A percentile compares a stretch with the other conserved stretches of the same genome.
phyloP scores from a whole-genome alignment of 345 rosid genomes.

The Syzygium oleosum region DNA sequence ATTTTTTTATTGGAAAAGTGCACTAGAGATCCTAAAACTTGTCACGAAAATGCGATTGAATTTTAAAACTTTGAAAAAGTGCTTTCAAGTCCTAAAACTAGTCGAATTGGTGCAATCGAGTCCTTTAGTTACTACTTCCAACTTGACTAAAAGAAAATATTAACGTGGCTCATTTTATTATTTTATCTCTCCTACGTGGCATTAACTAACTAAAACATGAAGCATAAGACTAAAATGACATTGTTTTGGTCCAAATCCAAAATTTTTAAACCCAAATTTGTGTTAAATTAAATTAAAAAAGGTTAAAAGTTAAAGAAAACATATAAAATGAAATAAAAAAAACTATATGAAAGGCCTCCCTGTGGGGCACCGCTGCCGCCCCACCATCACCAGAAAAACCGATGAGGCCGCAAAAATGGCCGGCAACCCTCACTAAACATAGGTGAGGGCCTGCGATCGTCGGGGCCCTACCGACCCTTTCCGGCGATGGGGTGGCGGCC shows the following conservation, averaged over 20 bases:
- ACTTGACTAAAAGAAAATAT: no score
- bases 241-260: background rate
- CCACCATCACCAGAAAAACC: background rate
- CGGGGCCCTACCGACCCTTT: background rate
- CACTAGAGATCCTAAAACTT: background rate
- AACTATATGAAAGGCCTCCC: background rate
- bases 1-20: background rate
- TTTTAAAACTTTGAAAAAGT: no score
- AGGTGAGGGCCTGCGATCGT: background rate
- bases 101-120: background rate
- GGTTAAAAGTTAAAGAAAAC: background rate
- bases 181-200: background rate
- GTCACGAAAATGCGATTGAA: accelerated
- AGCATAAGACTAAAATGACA: background rate
- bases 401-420: background rate
- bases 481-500: background rate
- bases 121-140: no score
- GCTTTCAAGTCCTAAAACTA: background rate
- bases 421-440: accelerated
- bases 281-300: background rate
- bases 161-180: background rate
- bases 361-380: no score
- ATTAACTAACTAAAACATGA: background rate
- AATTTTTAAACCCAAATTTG: background rate
- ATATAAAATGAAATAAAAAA: background rate